These are phyloP conservation scores for Petunia secreta DNA, from an alignment of 257 asterid genomes.

Conservation along the genomic window DNA sequence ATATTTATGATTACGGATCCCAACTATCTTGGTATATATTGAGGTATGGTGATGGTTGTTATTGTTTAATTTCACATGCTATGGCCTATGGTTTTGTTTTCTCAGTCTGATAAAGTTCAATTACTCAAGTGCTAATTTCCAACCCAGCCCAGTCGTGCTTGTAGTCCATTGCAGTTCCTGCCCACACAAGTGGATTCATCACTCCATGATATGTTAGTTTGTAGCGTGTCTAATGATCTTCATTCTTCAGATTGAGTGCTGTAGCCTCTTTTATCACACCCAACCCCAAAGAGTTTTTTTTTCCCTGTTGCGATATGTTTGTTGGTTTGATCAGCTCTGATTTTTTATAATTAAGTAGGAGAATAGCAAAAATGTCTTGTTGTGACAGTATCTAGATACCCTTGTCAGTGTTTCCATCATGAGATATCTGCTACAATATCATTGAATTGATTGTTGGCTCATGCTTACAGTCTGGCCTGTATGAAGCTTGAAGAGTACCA, in stretches of 20 bases:
- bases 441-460: background rate
- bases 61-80: no score
- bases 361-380: background rate
- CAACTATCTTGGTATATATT: background rate
- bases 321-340: background rate
- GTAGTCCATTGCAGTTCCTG: background rate
- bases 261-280: no score
- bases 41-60: background rate
- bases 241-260: no score
- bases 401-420: background rate
- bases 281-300: background rate
- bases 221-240: no score
- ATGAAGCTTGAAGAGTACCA: slow-evolving; percentile 93
- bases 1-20: background rate
- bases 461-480: slow-evolving; percentile 65
- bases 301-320: slow-evolving; percentile 1
- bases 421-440: background rate
- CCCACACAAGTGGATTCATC: background rate
- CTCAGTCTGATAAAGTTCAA: background rate
- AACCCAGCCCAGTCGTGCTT: background rate
- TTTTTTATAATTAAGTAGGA: background rate
- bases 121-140: background rate
- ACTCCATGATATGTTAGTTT: no score
- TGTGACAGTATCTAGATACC: background rate
- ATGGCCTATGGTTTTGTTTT: no score